Evolutionary conservation across 2,329 filamentous ascomycete genomes (phyloP).

Genomic region (Hypoxylon sp.): DNA sequence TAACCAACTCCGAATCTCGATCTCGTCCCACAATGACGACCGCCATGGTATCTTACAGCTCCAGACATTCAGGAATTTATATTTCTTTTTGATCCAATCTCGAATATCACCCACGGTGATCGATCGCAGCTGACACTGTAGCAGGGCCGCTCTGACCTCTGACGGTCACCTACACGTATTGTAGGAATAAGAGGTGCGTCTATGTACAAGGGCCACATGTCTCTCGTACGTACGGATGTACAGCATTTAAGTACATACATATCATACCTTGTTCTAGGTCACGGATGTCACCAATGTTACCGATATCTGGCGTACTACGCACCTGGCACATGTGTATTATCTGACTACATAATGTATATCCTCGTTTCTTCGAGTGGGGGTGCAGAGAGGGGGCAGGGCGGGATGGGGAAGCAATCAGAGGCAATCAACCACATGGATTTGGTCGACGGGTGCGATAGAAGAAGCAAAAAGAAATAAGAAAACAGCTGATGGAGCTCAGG

Average conservation of each 20-base stretch:
- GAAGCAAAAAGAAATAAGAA: constrained; percentile 29
- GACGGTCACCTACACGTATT: constrained; percentile 21
- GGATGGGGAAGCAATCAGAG: no score
- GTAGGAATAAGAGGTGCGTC: no score
- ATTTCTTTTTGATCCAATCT: constrained; percentile 22
- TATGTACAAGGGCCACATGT: constrained; percentile 20
- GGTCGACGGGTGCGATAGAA: constrained; percentile 23
- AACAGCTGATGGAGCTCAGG: constrained; percentile 24
- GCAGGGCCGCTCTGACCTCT: constrained; percentile 15
- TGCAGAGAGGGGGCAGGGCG: constrained; percentile 5
- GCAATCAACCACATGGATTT: constrained; percentile 21
- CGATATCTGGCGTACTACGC: no score
- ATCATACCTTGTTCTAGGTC: no score
- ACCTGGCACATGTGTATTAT: no score
- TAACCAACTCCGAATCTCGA: constrained; percentile 29
- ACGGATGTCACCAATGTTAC: background rate
- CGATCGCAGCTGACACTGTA: constrained; percentile 1
- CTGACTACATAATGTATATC: no score
- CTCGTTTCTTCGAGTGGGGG: constrained; percentile 13
- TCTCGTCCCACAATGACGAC: constrained; percentile 38
- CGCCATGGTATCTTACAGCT: constrained; percentile 9
- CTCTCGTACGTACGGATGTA: no score
- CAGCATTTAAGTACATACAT: background rate
- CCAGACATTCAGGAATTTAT: constrained; percentile 11
- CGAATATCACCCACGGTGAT: constrained; percentile 15